Evolutionary conservation across 2,329 filamentous ascomycete genomes (phyloP), one percentile per base, ranked within the genome.

Genomic region (Calonectria hawksworthii): DNA sequence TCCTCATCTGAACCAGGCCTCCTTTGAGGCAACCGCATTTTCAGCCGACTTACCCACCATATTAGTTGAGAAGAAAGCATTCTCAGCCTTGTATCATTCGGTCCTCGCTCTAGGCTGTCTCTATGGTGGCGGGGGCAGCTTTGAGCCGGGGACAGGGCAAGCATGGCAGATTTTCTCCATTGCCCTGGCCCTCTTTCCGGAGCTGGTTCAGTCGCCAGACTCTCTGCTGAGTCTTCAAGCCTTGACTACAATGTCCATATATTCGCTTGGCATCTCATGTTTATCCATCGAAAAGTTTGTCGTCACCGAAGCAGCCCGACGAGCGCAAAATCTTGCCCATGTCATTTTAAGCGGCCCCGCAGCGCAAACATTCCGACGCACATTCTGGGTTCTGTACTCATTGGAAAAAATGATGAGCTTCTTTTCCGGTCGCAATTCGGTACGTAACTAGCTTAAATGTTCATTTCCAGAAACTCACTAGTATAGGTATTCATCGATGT

Each of bases 361-460:
- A 2, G 67, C 75, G 0, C 71, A 74, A 26, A 41, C 56, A 0
- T 80, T 78, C 16, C 61, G 34, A 21, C 74, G 78, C 13, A 67
- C 75, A 2, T 80, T 80, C 0, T 80, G 78, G 78, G 70, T 76
- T 0, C 10, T 80, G 1, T 80, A 80, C 3, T 75, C 64, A 1
- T 47, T 80, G 7, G 78, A 80, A 30, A 80, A 80, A 21, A 79
- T 73, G 28, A 69, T 76, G 4, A 80, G 78, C 44, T 80, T 80
- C 14, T 79, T 77, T 34, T 80, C 77, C 23, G 78, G 78, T 0
- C 78, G 78, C 2, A 68, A 47, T 26, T 80, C 78, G 4, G 78
- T 80, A 38, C 14, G 77, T 67, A 30, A 4, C 7, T 2, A 5
- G 11, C 38, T 26, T 28, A 1, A n/a, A 14, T 21, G 3, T 38